Evolutionary conservation across 2,329 filamentous ascomycete genomes (phyloP).

Genomic region (Aureobasidium sp.): DNA sequence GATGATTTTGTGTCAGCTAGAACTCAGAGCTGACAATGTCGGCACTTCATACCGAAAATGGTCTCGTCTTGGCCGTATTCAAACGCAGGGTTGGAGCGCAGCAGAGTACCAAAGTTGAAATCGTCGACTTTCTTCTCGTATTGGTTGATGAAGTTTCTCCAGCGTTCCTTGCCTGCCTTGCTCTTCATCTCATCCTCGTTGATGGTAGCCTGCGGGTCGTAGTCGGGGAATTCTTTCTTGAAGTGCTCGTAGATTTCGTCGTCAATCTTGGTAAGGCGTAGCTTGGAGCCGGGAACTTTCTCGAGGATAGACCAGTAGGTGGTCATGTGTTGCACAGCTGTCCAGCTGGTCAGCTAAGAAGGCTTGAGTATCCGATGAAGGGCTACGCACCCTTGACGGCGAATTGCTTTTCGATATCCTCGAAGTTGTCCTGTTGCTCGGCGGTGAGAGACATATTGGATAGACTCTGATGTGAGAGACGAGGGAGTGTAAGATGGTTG

Average conservation of each 20-base stretch:
- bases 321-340: slow-evolving; percentile 86
- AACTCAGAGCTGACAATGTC: neutral
- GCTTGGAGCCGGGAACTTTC: slow-evolving; percentile 76
- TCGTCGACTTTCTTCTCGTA: slow-evolving; percentile 96
- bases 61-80: slow-evolving; percentile 87
- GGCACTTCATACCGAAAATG: slow-evolving; percentile 66
- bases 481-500: neutral
- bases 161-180: slow-evolving; percentile 86
- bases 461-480: neutral
- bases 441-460: slow-evolving; percentile 34
- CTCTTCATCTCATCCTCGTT: slow-evolving; percentile 97
- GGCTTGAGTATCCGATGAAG: neutral
- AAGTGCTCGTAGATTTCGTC: slow-evolving; percentile 92
- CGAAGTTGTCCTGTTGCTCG: slow-evolving; percentile 58
- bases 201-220: slow-evolving; percentile 73
- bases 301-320: slow-evolving; percentile 97
- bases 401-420: slow-evolving; percentile 93
- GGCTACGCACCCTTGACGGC: slow-evolving; percentile 72
- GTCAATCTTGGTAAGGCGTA: slow-evolving; percentile 89
- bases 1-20: slow-evolving; percentile 3
- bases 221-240: slow-evolving; percentile 81
- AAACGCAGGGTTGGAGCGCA: slow-evolving; percentile 66
- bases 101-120: slow-evolving; percentile 95
- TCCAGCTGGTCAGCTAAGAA: neutral
- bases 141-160: slow-evolving; percentile 87